Evolutionary conservation across 164 flowering plant species (phyloP), one percentile per base, ranked within the genome.

Genomic region (Magnolia changhungtana): DNA sequence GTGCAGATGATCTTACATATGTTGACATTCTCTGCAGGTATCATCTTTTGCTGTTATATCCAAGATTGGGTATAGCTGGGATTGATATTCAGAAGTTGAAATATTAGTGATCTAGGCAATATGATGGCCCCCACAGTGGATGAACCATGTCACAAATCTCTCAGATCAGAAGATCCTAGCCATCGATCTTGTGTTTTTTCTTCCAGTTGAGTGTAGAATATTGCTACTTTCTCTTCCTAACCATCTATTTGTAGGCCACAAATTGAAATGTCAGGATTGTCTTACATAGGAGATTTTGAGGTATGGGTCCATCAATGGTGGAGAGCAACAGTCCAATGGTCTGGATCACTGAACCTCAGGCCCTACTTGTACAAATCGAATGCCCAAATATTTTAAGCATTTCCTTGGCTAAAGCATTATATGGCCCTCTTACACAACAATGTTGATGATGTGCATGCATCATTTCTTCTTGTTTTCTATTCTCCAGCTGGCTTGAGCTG

Each of bases 21-120:
- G 27, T 52, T 70, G n/a, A 37, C 14, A 27, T 78, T 78, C 21
- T 79, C 31, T 82, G 87, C 91, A 95, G 98, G 82, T 81, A 23
- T 81, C 90, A 51, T 87, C 97, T 37, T 83, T 96, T 77, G 80
- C 63, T 75, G 85, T 87, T 68, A 90, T n/a, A n/a, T 96, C 67
- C 83, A 87, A 81, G 82, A 91, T 31, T 96, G 96, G 94, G 94
- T 90, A n/a, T n/a, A 55, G 81, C 96, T 71, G 80, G 52, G 24
- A 87, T 76, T 65, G 89, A 92, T 80, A 83, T 91, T 74, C 83
- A 79, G 70, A 83, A 80, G 31, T 89, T 82, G 97, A 96, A 51
- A 90, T 93, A 77, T 74, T 91, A 64, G n/a, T n/a, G n/a, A n/a
- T n/a, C n/a, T 37, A 37, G 45, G 45, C 45, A 3, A 37, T 37